A percentile compares a stretch with the other conserved stretches of the same genome.
Conservation (phyloP, 2,329 filamentous ascomycete species). For the Leptographium flavum region DNA sequence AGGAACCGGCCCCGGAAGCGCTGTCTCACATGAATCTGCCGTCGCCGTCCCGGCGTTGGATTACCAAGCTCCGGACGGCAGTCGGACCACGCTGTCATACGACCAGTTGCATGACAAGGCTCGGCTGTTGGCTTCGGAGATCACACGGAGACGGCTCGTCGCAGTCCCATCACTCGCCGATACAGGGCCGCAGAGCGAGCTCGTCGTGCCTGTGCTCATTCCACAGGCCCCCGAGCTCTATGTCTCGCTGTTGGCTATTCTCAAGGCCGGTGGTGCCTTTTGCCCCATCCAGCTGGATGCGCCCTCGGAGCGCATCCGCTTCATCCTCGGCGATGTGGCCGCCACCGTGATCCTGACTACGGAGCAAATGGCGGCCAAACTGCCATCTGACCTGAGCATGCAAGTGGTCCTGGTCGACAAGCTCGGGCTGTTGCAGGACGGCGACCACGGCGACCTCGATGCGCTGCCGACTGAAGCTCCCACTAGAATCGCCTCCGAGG, state of each 20-base stretch:
- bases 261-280: conserved; percentile 74
- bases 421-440: background rate
- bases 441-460: background rate
- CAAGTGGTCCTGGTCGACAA: conserved; percentile 23
- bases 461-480: background rate
- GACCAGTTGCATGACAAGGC: conserved; percentile 44
- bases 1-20: conserved; percentile 12
- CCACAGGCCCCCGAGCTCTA: conserved; percentile 69
- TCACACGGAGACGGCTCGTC: conserved; percentile 17
- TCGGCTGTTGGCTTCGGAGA: conserved; percentile 36
- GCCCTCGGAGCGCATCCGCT: conserved; percentile 61
- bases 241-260: conserved; percentile 58
- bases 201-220: conserved; percentile 61
- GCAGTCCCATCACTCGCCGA: background rate
- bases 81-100: conserved; percentile 41
- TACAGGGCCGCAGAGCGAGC: conserved; percentile 9
- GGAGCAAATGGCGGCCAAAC: conserved; percentile 25
- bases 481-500: conserved; percentile 7
- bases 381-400: conserved; percentile 21
- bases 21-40: background rate
- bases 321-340: conserved; percentile 65
- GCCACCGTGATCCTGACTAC: conserved; percentile 57
- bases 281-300: conserved; percentile 72
- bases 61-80: conserved; percentile 36
- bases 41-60: conserved; percentile 42